These are phyloP conservation scores for Tolypocladium capitatum DNA, from an alignment of 2,329 filamentous ascomycete species.

Conservation along the genomic window DNA sequence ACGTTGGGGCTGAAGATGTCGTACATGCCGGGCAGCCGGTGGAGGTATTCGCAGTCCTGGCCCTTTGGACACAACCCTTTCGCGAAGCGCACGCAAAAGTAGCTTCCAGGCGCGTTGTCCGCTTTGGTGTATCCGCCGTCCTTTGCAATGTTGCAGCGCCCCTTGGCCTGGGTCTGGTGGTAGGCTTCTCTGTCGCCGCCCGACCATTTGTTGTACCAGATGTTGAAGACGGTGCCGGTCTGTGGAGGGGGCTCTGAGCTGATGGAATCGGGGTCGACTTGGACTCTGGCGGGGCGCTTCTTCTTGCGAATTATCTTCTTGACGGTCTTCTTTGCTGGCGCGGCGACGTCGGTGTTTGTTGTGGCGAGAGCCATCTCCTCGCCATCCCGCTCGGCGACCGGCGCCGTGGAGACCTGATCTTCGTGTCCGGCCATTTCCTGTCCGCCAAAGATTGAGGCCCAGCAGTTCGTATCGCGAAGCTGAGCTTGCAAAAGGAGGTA, in stretches of 20 bases:
- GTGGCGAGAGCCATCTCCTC: slow-evolving; percentile 21
- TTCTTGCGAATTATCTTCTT: slow-evolving; percentile 92
- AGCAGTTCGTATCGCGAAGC: slow-evolving; percentile 3
- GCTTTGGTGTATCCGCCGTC: slow-evolving; percentile 71
- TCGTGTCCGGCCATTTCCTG: slow-evolving; percentile 19
- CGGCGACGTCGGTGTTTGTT: slow-evolving; percentile 29
- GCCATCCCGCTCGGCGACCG: slow-evolving; percentile 13
- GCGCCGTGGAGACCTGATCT: slow-evolving; percentile 13
- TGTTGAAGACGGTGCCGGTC: slow-evolving; percentile 92
- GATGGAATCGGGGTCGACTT: slow-evolving; percentile 76
- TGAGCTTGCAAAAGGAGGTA: neutral
- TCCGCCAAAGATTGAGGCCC: neutral
- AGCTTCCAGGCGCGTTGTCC: slow-evolving; percentile 64
- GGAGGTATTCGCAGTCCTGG: slow-evolving; percentile 86
- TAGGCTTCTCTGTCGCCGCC: slow-evolving; percentile 92
- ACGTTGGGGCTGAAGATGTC: slow-evolving; percentile 90
- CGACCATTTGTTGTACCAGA: slow-evolving; percentile 88
- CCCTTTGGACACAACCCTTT: slow-evolving; percentile 74
- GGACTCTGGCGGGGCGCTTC: slow-evolving; percentile 74
- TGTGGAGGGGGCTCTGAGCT: slow-evolving; percentile 78
- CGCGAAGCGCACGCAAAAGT: slow-evolving; percentile 88
- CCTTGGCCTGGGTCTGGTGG: slow-evolving; percentile 71
- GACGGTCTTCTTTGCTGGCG: slow-evolving; percentile 44
- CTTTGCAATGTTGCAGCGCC: slow-evolving; percentile 72
- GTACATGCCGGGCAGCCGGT: slow-evolving; percentile 72